Evolutionary conservation across 805 yeast genomes (phyloP).

Genomic region (Sugiyamaella chiloensis): DNA sequence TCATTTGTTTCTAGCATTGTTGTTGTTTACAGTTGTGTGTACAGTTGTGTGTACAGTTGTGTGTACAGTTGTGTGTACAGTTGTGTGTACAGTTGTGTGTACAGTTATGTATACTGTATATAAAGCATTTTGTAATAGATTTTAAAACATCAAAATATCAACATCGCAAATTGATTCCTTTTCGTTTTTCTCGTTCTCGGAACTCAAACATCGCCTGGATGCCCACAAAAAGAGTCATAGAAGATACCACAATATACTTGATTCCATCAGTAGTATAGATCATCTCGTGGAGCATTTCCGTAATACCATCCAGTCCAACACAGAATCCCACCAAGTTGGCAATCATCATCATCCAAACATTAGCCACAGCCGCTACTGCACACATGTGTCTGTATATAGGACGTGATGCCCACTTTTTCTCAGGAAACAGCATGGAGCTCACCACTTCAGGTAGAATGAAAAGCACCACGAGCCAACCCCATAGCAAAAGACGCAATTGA

Average conservation of each 20-base stretch:
- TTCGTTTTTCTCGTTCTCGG: slow-evolving; percentile 79
- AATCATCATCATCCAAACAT: slow-evolving; percentile 97
- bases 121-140: not conserved
- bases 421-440: slow-evolving; percentile 46
- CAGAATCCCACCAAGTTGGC: slow-evolving; percentile 96
- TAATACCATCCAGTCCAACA: slow-evolving; percentile 82
- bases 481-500: slow-evolving; percentile 73
- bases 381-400: slow-evolving; percentile 81
- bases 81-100: not conserved
- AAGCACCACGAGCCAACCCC: slow-evolving; percentile 95
- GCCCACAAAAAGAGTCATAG: slow-evolving; percentile 70
- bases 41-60: not conserved
- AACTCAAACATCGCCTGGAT: slow-evolving; percentile 93
- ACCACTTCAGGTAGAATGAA: slow-evolving; percentile 83
- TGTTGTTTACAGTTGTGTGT: not conserved
- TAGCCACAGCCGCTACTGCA: slow-evolving; percentile 81
- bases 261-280: slow-evolving; percentile 69
- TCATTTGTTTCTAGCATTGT: not conserved
- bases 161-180: slow-evolving; percentile 80
- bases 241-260: slow-evolving; percentile 55
- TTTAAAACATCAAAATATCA: slow-evolving; percentile 34
- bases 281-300: slow-evolving; percentile 62
- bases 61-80: too few species aligned
- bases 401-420: slow-evolving; percentile 37
- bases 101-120: not conserved